Percentiles rank a stretch among this genome's conserved stretches.
These are phyloP conservation scores for Pigoraptor vietnamica DNA, from an alignment of 78 protist genomes.

Conservation along the genomic window DNA sequence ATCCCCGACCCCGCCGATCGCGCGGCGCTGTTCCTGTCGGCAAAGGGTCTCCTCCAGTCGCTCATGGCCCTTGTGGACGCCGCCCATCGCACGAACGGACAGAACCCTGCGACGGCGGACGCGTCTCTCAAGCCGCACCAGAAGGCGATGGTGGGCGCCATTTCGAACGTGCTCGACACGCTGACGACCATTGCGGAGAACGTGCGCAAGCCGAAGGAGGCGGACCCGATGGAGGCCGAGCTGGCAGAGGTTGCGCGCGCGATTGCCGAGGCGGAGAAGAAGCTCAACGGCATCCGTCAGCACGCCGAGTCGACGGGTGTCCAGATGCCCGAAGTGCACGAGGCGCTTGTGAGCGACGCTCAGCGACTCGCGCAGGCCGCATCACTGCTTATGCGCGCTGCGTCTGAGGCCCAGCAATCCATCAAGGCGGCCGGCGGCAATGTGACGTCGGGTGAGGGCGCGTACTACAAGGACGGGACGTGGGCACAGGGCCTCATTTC, in stretches of 20 bases:
- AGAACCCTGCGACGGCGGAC: neutral
- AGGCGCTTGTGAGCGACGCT: neutral
- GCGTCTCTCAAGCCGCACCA: neutral
- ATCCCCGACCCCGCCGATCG: neutral
- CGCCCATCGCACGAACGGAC: neutral
- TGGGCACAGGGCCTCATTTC: neutral
- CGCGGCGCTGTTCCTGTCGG: neutral
- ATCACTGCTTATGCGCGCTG: neutral
- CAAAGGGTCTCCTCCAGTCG: neutral
- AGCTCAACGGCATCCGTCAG: neutral
- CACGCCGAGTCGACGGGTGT: neutral
- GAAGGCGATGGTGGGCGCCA: neutral
- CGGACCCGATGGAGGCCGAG: neutral
- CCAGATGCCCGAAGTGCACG: neutral
- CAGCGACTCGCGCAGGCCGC: neutral
- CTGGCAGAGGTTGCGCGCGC: neutral
- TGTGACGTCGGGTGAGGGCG: neutral
- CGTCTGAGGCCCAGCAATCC: neutral
- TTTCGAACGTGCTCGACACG: neutral
- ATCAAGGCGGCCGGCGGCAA: neutral
- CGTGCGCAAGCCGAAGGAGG: neutral
- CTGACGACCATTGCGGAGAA: neutral
- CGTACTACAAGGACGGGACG: neutral
- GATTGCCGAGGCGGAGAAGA: neutral
- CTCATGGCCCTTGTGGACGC: neutral